Conservation (phyloP, 2,329 filamentous ascomycete species). For the Colletotrichum endophyticum region DNA sequence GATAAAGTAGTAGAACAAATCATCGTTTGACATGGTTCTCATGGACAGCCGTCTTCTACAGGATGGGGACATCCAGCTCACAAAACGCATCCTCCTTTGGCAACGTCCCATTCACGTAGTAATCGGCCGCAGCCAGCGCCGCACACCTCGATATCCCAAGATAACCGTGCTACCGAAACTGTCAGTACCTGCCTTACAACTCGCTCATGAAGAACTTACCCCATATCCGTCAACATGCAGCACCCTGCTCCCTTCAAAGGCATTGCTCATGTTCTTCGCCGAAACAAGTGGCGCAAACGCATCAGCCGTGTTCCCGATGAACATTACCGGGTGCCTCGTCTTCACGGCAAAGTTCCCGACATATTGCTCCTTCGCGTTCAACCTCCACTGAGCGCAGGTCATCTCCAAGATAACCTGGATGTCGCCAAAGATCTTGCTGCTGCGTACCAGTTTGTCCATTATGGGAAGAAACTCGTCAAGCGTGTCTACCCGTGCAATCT, state of each 20-base stretch:
- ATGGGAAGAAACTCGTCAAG: slow-evolving; percentile 31
- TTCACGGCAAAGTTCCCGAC: slow-evolving; percentile 34
- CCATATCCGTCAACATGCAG: slow-evolving; percentile 40
- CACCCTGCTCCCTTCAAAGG: slow-evolving; percentile 40
- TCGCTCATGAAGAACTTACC: slow-evolving; percentile 27
- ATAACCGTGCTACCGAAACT: background rate
- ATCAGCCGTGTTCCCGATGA: slow-evolving; percentile 43
- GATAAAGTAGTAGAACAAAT: background rate
- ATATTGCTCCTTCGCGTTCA: slow-evolving; percentile 40
- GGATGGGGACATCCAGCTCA: slow-evolving; percentile 5
- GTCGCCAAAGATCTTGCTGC: slow-evolving; percentile 32
- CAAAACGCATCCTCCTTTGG: slow-evolving; percentile 20
- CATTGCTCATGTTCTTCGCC: slow-evolving; percentile 38
- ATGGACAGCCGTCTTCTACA: background rate
- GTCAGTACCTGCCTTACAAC: accelerated
- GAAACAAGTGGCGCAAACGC: slow-evolving; percentile 41
- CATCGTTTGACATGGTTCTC: background rate
- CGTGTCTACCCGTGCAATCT: slow-evolving; percentile 25
- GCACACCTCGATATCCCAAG: slow-evolving; percentile 9
- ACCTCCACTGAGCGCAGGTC: slow-evolving; percentile 41
- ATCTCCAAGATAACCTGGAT: slow-evolving; percentile 16
- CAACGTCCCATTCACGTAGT: slow-evolving; percentile 24
- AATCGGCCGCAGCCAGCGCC: slow-evolving; percentile 9
- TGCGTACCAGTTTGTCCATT: slow-evolving; percentile 24
- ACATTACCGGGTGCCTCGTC: slow-evolving; percentile 36